Base-by-base conservation (phyloP, 495 filamentous ascomycete species). In the Penicillium lividum region DNA sequence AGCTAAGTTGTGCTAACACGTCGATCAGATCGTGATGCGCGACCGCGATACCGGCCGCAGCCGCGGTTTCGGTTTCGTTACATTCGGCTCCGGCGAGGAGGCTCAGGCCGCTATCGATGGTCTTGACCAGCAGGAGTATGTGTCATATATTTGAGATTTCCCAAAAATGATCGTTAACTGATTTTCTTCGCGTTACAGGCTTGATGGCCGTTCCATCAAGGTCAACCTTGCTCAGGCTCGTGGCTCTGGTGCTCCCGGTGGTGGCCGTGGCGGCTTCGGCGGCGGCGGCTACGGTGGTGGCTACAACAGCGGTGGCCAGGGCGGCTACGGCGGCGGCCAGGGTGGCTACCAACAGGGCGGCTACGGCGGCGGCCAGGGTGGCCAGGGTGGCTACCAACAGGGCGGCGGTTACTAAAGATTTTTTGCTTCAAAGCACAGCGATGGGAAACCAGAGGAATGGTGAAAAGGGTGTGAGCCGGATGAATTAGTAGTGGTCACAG, bases 61-160 rank as follows among this genome's bases (percentile, higher is more conserved):
- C 62, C 58, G 62, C 18, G 62, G 62, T 42, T 64, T 64, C 55
- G 62, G 62, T 28, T 64, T 64, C 58, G 62, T 64, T 43, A 58
- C 51, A 30, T 64, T 49, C 58, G 22, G 46, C 31, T 36, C 33
- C 46, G 43, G 25, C 3, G 45, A 61, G 22, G 54, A 61, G 58
- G 58, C 62, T 29, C 16, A 55, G 9, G 46, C 40, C 27, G 62
- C 58, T 38, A 53, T 61, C 31, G 36, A 33, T n/a, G 53, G 28
- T 34, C 40, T 60, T 8, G 57, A 63, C 57, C 53, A 57, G 22
- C 57, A 54, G 31, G 61, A 63, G 61, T 63, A 59, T 13, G 61
- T 62, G 33, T 28, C 31, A 40, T 16, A 16, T 8, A 0, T 52
- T 28, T 40, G 10, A 40, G 13, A 25, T 15, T 9, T 52, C n/a